phyloP scores from a whole-genome alignment of 768 basidiomycete genomes.

The Mycena kentingensis region DNA sequence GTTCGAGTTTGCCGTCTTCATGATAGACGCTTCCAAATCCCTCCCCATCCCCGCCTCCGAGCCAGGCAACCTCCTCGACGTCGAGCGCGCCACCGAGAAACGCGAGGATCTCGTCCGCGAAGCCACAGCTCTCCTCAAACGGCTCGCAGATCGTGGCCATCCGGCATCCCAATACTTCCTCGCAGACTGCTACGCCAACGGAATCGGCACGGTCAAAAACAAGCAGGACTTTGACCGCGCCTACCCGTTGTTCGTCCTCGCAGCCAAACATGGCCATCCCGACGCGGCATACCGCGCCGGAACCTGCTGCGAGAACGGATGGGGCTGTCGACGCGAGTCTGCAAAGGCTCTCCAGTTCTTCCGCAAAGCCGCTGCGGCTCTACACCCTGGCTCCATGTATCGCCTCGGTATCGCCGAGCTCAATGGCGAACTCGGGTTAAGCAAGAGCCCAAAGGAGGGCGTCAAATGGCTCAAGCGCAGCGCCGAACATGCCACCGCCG shows the following conservation, averaged over 20 bases:
- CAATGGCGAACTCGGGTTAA: conserved; percentile 89
- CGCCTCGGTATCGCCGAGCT: conserved; percentile 94
- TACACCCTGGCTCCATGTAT: conserved; percentile 95
- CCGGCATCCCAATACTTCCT: conserved; percentile 95
- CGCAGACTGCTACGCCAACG: conserved; percentile 97
- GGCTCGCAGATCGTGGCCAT: conserved; percentile 92
- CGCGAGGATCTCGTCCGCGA: conserved; percentile 88
- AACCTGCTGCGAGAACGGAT: conserved; percentile 98
- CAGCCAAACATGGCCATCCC: conserved; percentile 95
- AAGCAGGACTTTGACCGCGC: conserved; percentile 97
- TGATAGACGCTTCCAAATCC: conserved; percentile 95
- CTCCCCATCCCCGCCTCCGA: conserved; percentile 75
- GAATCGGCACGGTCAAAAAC: conserved; percentile 88
- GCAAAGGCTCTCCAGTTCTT: conserved; percentile 92
- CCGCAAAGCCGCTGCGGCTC: conserved; percentile 87
- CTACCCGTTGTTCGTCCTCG: conserved; percentile 92
- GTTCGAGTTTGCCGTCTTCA: conserved; percentile 98
- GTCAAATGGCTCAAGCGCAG: conserved; percentile 99
- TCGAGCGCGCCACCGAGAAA: conserved; percentile 79
- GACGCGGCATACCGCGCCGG: conserved; percentile 95
- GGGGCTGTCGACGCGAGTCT: conserved; percentile 93
- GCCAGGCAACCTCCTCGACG: conserved; percentile 73
- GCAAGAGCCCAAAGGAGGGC: conserved; percentile 90
- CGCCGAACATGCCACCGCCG: conserved; percentile 90
- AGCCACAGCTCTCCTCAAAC: conserved; percentile 83